Evolutionary conservation across 2,329 filamentous ascomycete species (phyloP).

Genomic region (Cadophora gregata): DNA sequence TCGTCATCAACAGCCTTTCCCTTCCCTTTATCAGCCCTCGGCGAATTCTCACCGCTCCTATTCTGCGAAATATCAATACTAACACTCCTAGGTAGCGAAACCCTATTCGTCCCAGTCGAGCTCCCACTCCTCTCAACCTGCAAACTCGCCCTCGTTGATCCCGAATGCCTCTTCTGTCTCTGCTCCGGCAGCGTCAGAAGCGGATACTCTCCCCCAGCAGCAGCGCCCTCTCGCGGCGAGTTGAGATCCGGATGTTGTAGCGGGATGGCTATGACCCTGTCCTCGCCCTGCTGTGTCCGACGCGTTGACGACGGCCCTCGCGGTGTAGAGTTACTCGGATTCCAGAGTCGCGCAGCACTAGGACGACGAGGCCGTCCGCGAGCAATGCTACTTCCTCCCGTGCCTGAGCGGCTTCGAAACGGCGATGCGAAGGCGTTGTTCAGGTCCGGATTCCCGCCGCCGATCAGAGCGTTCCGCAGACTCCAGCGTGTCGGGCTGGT

Average conservation of each 20-base stretch:
- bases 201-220: constrained; percentile 49
- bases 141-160: constrained; percentile 49
- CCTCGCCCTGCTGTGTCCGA: constrained; percentile 32
- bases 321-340: constrained; percentile 64
- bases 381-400: constrained; percentile 36
- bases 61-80: constrained; percentile 42
- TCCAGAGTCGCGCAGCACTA: constrained; percentile 56
- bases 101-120: constrained; percentile 38
- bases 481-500: constrained; percentile 54
- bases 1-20: constrained; percentile 36
- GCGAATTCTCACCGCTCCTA: constrained; percentile 39
- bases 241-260: constrained; percentile 42
- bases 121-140: constrained; percentile 53
- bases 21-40: constrained; percentile 41
- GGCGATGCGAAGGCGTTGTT: constrained; percentile 33
- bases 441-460: constrained; percentile 32
- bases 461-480: constrained; percentile 42
- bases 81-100: constrained; percentile 43
- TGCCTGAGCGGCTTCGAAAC: constrained; percentile 38
- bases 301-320: constrained; percentile 22
- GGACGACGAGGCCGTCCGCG: constrained; percentile 38
- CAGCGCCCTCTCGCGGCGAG: constrained; percentile 36
- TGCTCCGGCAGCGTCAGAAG: constrained; percentile 63
- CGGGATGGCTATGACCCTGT: constrained; percentile 40
- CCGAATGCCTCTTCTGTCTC: constrained; percentile 57